Evolutionary conservation across 2,329 filamentous ascomycete genomes (phyloP).

Genomic region (Myriosclerotinia duriaeana): DNA sequence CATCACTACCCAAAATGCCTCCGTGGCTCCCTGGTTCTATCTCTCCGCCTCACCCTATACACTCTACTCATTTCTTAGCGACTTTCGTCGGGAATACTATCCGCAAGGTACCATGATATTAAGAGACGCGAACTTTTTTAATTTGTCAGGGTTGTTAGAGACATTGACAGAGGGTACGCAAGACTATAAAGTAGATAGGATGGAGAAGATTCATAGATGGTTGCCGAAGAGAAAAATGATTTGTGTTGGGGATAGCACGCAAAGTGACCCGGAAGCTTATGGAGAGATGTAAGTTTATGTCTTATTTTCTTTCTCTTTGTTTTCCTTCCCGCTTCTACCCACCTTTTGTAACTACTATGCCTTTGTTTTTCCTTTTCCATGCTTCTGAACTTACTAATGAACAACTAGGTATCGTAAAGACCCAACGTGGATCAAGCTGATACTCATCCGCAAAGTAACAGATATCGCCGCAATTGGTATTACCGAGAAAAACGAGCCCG

Average conservation of each 20-base stretch:
- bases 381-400: conserved; percentile 17
- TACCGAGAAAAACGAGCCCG: conserved; percentile 68
- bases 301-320: not conserved
- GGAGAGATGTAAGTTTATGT: conserved; percentile 65
- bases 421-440: conserved; percentile 75
- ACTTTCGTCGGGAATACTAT: conserved; percentile 70
- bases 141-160: conserved; percentile 73
- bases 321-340: not conserved
- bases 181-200: conserved; percentile 80
- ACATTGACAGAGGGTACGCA: conserved; percentile 79
- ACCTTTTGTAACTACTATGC: not conserved
- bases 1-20: conserved; percentile 43
- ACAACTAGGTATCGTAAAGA: conserved; percentile 57
- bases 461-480: conserved; percentile 70
- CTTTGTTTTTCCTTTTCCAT: not conserved
- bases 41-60: conserved; percentile 93
- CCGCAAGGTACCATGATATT: conserved; percentile 79
- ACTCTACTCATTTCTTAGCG: conserved; percentile 79
- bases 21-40: conserved; percentile 80
- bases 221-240: conserved; percentile 78
- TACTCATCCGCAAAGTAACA: conserved; percentile 81
- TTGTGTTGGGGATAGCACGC: conserved; percentile 86
- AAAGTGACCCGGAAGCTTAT: conserved; percentile 88
- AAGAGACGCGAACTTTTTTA: conserved; percentile 83
- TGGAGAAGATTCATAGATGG: conserved; percentile 75